Base-by-base conservation (phyloP, 805 yeast genomes). In the Zygoascus flipseniorum region DNA sequence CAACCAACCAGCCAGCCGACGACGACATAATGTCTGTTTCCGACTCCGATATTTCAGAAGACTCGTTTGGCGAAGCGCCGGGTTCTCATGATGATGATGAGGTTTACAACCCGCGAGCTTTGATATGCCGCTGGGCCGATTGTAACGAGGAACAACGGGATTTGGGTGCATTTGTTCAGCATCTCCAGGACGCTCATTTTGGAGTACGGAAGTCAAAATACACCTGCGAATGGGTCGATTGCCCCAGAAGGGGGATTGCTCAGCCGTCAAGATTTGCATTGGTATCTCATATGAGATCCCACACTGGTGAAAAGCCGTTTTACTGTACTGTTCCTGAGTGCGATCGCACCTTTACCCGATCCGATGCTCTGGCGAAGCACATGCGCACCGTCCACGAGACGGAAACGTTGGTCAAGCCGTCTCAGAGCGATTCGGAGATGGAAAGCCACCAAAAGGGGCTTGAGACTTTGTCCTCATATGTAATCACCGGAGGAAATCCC, bases 291-390 rank as follows among this genome's bases (percentile, higher is more conserved):
- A 70, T 83, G 58, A 65, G 87, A 52, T 73, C 79, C 1, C 92
- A 85, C 64, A 79, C 85, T 0, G 82, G 85, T 1, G 86, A 83
- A 60, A 76, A 76, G 60, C 87, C 87, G 37, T 82, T 77, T 58
- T 77, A 72, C 59, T 85, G 92, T 64, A 73, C 78, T 1, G 70
- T 83, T 13, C 86, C 86, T 1, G 86, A 82, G 58, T 85, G 92
- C 65, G 76, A 75, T 50, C 74, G 78, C 56, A 75, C 75, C 46
- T 83, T 82, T 61, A 75, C 80, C 0, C 65, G 85, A 52, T 72
- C 82, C 0, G 86, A 81, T 56, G 86, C 84, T 0, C 72, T 86
- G 56, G 76, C 82, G 18, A 78, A 80, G 57, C 92, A 86, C 65
- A 72, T 83, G 54, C 74, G 79, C 44, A 75, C 81, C 0, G 81